Conservation (phyloP, 2,329 filamentous ascomycete species). For the Podosphaera fusca region DNA sequence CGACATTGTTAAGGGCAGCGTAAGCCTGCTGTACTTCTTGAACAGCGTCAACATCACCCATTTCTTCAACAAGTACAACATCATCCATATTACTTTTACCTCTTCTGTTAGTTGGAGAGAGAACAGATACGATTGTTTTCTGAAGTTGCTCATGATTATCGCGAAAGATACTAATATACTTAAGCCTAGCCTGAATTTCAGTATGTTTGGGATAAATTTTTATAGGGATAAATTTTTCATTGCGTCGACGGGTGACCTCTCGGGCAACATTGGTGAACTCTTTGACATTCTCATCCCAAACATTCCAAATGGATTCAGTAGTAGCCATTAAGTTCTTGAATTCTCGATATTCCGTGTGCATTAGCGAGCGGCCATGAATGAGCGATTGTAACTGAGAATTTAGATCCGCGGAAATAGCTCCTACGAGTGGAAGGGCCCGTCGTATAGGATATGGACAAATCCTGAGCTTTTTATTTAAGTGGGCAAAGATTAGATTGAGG, state of each 20-base stretch:
- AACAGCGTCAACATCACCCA: slow-evolving; percentile 90
- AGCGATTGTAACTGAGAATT: slow-evolving; percentile 69
- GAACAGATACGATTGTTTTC: slow-evolving; percentile 87
- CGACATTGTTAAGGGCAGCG: slow-evolving; percentile 79
- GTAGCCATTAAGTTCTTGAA: slow-evolving; percentile 70
- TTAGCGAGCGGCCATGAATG: slow-evolving; percentile 65
- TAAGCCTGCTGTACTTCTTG: slow-evolving; percentile 92
- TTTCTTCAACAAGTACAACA: slow-evolving; percentile 64
- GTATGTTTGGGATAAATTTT: slow-evolving; percentile 77
- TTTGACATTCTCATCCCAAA: slow-evolving; percentile 91
- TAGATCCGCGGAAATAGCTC: slow-evolving; percentile 85
- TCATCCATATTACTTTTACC: slow-evolving; percentile 33
- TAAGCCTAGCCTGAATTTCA: slow-evolving; percentile 71
- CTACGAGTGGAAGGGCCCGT: slow-evolving; percentile 77
- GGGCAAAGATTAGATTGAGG: slow-evolving; percentile 68
- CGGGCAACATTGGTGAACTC: slow-evolving; percentile 95
- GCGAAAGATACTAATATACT: slow-evolving; percentile 84
- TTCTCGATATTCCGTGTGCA: slow-evolving; percentile 79
- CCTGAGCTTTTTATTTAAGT: slow-evolving; percentile 93
- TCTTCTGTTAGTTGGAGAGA: slow-evolving; percentile 48
- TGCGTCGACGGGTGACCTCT: slow-evolving; percentile 76
- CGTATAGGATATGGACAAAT: slow-evolving; percentile 90
- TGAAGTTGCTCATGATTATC: slow-evolving; percentile 96
- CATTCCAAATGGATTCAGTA: slow-evolving; percentile 65
- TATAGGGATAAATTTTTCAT: slow-evolving; percentile 97